Evolutionary conservation across 805 yeast genomes (phyloP), one percentile per base, ranked within the genome.

Genomic region (Candida insectalens): DNA sequence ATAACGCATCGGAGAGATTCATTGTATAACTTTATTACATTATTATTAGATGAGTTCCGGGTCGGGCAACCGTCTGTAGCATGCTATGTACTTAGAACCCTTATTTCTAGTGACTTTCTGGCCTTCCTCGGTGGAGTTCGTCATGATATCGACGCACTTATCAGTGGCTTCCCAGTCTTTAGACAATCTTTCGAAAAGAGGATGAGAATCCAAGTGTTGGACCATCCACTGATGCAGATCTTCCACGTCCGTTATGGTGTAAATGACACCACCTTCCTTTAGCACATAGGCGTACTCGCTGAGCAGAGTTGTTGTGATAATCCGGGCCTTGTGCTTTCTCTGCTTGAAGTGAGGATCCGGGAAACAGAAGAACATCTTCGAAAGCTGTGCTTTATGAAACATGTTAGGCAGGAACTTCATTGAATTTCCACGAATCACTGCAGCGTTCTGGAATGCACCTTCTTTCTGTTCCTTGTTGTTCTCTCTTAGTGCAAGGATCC

Each of bases 271-370:
- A 25, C 85, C 92, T 39, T 83, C 94, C 46, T 67, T 74, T 46
- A 92, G 64, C 5, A 81, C 92, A 51, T 74, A 92, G 3, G 98
- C 97, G 54, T 92, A 92, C 57, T 92, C 98, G 19, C 89, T 71
- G 36, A 87, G 65, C 40, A 92, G 63, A 3, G 97, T 89, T 44
- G 77, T 79, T 35, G 98, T 88, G 44, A 92, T 74, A 51, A 92
- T 92, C 63, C 98, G 71, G 5, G 96, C 96, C 67, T 92, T 92
- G 61, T 92, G 98, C 55, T 92, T 92, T 52, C 97, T 71, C 59
- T 85, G 94, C 56, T 92, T 92, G 67, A 92, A 92, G 58, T 92
- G 98, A 6, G 98, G 98, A 59, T 92, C 98, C n/a, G 98, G 98
- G 71, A 92, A 92, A 57, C 98, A 92, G 64, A 92, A 92, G 62